Evolutionary conservation across 2,329 filamentous ascomycete genomes (phyloP).

Genomic region (Penicillium psychrosexuale): DNA sequence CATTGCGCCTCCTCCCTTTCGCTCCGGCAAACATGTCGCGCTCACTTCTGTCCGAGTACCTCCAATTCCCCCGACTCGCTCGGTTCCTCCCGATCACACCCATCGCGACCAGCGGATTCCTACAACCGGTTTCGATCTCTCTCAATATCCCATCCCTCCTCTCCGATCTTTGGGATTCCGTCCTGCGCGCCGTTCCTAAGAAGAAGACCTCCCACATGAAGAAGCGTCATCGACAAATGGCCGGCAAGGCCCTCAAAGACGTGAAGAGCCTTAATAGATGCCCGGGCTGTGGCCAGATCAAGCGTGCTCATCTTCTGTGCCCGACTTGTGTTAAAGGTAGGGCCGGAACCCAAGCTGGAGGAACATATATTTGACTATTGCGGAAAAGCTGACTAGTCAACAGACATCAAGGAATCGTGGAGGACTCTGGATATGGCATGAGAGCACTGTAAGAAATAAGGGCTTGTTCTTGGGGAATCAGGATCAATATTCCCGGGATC

Average conservation of each 20-base stretch:
- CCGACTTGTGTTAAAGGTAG: slow-evolving; percentile 80
- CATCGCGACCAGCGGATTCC: slow-evolving; percentile 55
- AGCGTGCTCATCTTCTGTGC: slow-evolving; percentile 86
- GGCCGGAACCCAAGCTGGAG: background rate
- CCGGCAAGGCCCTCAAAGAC: slow-evolving; percentile 91
- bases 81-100: slow-evolving; percentile 40
- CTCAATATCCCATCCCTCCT: slow-evolving; percentile 66
- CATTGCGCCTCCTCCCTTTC: slow-evolving; percentile 25
- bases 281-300: slow-evolving; percentile 80
- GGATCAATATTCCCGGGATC: background rate
- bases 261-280: slow-evolving; percentile 83
- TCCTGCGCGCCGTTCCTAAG: slow-evolving; percentile 91
- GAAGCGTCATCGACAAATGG: slow-evolving; percentile 89
- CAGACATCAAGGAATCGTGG: slow-evolving; percentile 50
- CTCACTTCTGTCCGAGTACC: slow-evolving; percentile 20
- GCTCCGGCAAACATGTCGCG: slow-evolving; percentile 12
- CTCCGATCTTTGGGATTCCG: slow-evolving; percentile 84
- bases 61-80: slow-evolving; percentile 28
- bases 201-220: slow-evolving; percentile 98
- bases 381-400: slow-evolving; percentile 6
- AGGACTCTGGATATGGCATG: slow-evolving; percentile 34
- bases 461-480: background rate
- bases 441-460: slow-evolving; percentile 11
- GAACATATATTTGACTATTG: background rate
- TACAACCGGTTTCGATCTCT: slow-evolving; percentile 58